Evolutionary conservation across 768 basidiomycete species (phyloP).

Genomic region (Hysterangium stoloniferum): DNA sequence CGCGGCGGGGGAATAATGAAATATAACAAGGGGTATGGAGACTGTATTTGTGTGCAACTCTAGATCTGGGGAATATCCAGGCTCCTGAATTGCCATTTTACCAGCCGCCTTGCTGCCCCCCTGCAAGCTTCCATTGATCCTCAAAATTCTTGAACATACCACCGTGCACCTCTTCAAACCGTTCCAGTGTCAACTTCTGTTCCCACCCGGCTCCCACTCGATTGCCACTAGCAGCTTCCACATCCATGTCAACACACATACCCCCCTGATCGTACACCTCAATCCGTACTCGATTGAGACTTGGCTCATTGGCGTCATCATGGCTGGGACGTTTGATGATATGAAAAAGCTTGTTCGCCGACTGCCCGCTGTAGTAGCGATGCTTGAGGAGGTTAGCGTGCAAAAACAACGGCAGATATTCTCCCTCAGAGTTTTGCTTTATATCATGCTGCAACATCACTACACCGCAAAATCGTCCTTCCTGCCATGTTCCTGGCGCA

Average conservation of each 20-base stretch:
- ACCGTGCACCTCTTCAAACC: conserved; percentile 3
- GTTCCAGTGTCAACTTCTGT: conserved; percentile 3
- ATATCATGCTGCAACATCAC: conserved; percentile 12
- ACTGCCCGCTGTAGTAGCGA: neutral
- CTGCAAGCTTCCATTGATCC: conserved; percentile 8
- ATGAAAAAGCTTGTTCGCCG: neutral
- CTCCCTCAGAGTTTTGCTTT: neutral
- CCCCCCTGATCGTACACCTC: conserved; percentile 5
- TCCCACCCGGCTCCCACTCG: neutral
- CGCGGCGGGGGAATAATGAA: too few relatives aligned
- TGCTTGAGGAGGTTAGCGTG: conserved; percentile 10
- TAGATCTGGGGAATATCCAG: too few relatives aligned
- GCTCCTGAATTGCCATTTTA: too few relatives aligned
- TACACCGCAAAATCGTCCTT: conserved; percentile 6
- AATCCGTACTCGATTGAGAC: neutral
- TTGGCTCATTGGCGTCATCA: neutral
- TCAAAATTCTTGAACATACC: conserved; percentile 9
- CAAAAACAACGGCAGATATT: conserved; percentile 10
- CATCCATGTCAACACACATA: conserved; percentile 10
- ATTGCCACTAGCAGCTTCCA: neutral
- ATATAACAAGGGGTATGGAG: too few relatives aligned
- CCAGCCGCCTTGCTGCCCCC: conserved; percentile 15
- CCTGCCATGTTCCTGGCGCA: neutral
- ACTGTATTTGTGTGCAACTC: too few relatives aligned
- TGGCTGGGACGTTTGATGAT: conserved; percentile 6